phyloP scores from a whole-genome alignment of 192 early-diverging fungal genomes.

The Coemansia sp. region DNA sequence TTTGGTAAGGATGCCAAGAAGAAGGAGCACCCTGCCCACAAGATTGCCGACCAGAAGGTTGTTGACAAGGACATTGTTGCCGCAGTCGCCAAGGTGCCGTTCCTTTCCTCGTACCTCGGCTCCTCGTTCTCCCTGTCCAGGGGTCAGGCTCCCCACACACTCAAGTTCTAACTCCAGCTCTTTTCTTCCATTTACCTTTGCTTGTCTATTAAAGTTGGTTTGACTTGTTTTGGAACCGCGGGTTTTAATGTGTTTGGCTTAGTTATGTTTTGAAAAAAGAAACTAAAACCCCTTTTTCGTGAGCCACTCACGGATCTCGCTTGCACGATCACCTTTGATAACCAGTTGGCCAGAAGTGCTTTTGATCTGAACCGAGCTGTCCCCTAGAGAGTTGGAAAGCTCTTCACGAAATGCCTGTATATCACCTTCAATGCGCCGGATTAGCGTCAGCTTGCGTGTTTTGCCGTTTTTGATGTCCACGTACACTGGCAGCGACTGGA shows the following conservation, averaged over 20 bases:
- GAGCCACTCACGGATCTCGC: constrained; percentile 60
- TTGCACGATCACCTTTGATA: constrained; percentile 59
- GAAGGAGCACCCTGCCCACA: constrained; percentile 75
- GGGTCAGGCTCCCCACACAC: constrained; percentile 93
- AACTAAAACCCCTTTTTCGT: constrained; percentile 59
- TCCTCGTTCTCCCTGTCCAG: constrained; percentile 91
- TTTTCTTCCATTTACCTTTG: constrained; percentile 11
- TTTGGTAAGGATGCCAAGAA: constrained; percentile 78
- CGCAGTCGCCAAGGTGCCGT: constrained; percentile 80
- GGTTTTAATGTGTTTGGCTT: neutral
- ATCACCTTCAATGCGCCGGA: constrained; percentile 75
- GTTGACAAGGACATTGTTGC: constrained; percentile 85
- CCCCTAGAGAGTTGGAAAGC: constrained; percentile 19
- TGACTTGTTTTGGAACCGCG: constrained; percentile 3
- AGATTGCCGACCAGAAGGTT: constrained; percentile 87
- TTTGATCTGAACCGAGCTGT: constrained; percentile 39
- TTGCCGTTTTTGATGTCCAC: constrained; percentile 68
- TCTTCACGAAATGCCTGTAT: constrained; percentile 52
- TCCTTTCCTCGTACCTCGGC: constrained; percentile 86
- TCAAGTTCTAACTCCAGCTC: constrained; percentile 87
- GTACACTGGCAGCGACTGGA: constrained; percentile 71
- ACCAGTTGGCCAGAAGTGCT: constrained; percentile 57
- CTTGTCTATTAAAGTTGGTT: constrained; percentile 35
- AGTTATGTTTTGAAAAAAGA: neutral
- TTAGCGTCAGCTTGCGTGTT: constrained; percentile 63